phyloP scores from a whole-genome alignment of 495 filamentous ascomycete species.

The Lasiosphaeria ovina region DNA sequence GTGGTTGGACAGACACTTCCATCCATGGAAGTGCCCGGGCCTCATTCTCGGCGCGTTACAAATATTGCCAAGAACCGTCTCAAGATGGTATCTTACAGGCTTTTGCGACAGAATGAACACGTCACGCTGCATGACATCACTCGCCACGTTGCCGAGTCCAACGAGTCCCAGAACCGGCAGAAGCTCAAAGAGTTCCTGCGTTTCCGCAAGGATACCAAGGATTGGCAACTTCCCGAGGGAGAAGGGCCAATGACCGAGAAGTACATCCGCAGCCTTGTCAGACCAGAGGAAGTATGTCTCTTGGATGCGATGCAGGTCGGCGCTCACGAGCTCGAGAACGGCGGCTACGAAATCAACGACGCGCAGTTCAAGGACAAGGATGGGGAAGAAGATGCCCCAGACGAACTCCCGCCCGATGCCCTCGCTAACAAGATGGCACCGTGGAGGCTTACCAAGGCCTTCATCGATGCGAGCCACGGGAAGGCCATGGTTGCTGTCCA shows the following conservation, averaged over 20 bases:
- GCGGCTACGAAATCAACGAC: constrained; percentile 69
- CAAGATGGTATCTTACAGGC: constrained; percentile 89
- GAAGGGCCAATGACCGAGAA: constrained; percentile 75
- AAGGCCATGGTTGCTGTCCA: constrained; percentile 97
- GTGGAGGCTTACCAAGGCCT: constrained; percentile 93
- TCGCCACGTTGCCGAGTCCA: constrained; percentile 81
- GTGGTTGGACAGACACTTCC: constrained; percentile 91
- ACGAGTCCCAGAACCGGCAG: constrained; percentile 90
- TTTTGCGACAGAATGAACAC: constrained; percentile 70
- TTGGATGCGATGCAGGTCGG: constrained; percentile 97
- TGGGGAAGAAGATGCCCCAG: constrained; percentile 44
- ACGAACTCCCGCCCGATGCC: constrained; percentile 67
- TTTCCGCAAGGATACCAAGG: constrained; percentile 78
- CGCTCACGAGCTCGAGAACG: constrained; percentile 73
- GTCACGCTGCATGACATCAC: constrained; percentile 78
- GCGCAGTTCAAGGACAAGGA: constrained; percentile 54
- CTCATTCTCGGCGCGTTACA: constrained; percentile 90
- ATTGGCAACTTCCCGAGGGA: constrained; percentile 73
- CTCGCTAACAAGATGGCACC: constrained; percentile 71
- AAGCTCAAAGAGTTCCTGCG: constrained; percentile 95
- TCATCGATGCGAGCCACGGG: constrained; percentile 85
- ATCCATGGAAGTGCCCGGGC: constrained; percentile 85
- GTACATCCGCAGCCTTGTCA: constrained; percentile 78
- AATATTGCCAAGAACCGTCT: constrained; percentile 92
- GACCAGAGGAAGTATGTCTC: constrained; percentile 91